These are phyloP conservation scores for Phaseolus coccineus DNA, from an alignment of 331 rosid genomes.

Conservation along the genomic window DNA sequence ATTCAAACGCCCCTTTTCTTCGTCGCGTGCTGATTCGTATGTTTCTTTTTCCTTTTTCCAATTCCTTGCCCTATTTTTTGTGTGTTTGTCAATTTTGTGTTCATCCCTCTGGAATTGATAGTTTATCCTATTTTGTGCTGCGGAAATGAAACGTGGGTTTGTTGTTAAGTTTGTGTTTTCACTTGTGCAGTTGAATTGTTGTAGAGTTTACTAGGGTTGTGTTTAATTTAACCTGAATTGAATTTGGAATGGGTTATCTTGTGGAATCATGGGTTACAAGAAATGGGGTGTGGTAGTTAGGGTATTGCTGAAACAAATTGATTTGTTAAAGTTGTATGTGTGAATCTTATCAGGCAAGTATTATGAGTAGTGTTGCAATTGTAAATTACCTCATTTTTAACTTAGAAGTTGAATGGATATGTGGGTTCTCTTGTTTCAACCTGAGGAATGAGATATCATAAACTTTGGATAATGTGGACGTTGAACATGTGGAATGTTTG, in stretches of 20 bases:
- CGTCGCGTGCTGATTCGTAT: constrained; percentile 81
- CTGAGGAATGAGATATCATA: neutral
- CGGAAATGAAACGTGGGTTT: constrained; percentile 4
- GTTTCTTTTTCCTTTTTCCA: constrained; percentile 3
- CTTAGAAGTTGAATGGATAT: constrained; percentile 6
- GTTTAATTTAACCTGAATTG: constrained; percentile 43
- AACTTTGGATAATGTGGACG: neutral
- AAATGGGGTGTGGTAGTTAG: constrained; percentile 11
- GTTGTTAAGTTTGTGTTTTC: neutral
- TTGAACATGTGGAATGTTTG: constrained; percentile 25
- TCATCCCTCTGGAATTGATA: constrained; percentile 36
- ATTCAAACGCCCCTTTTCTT: constrained; percentile 66
- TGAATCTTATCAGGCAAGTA: constrained; percentile 42
- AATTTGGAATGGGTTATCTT: constrained; percentile 29
- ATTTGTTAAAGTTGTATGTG: neutral
- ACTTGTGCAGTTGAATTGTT: constrained; percentile 16
- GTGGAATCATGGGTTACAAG: constrained; percentile 27
- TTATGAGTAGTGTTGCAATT: constrained; percentile 15
- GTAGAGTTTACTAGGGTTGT: constrained; percentile 42
- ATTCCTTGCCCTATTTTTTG: neutral
- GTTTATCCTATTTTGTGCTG: constrained; percentile 32
- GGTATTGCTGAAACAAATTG: constrained; percentile 31
- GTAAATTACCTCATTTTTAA: constrained; percentile 17
- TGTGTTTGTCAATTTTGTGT: constrained; percentile 36
- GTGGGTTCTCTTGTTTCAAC: constrained; percentile 1